Evolutionary conservation across 176 grass and related monocot genomes (phyloP), one percentile per base, ranked within the genome.

Genomic region (Aegilops umbellulata): DNA sequence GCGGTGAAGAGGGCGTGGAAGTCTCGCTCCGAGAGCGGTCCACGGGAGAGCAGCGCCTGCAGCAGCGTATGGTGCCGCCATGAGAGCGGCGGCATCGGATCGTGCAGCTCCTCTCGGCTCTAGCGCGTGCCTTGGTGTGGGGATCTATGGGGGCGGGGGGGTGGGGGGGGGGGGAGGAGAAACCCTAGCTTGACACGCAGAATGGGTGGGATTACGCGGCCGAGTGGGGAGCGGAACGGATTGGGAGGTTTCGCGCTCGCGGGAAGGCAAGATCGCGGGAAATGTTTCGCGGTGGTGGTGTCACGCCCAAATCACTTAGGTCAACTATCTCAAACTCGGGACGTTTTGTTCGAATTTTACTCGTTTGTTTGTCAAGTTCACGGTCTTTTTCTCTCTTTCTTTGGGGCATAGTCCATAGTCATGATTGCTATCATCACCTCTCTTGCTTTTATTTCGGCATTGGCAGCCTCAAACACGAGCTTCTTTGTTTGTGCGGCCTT

Each of bases 11-110:
- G 25, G 74, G 75, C 84, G 62, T 87, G 88, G 81, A 93, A 94
- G 42, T 91, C 88, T 29, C 60, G 67, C 41, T 94, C 92, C 3
- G 79, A 27, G 65, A 94, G 89, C 1, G 90, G 95, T 8, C 92
- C 95, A 39, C 92, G 83, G 60, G 53, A 89, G 67, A 94, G 85
- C 31, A 92, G 86, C 53, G 92, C 92, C 91, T 97, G 92, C 57
- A 97, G 85, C 35, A 94, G 83, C 47, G 90, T 76, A 88, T 94
- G 92, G 81, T 94, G 90, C 27, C 84, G 86, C 94, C 91, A 92
- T 17, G 90, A 61, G 26, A 92, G 78, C 29, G 82, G 65, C 70
- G 85, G 72, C 93, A 94, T 94, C 35, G 3, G 3, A 67, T 74
- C 76, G 20, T 55, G 41, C 23, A 5, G 70, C 10, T 58, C 24